A percentile compares a stretch with the other conserved stretches of the same genome.
These are phyloP conservation scores for Botrytis fabae DNA, from an alignment of 2,329 filamentous ascomycete genomes.

Conservation along the genomic window DNA sequence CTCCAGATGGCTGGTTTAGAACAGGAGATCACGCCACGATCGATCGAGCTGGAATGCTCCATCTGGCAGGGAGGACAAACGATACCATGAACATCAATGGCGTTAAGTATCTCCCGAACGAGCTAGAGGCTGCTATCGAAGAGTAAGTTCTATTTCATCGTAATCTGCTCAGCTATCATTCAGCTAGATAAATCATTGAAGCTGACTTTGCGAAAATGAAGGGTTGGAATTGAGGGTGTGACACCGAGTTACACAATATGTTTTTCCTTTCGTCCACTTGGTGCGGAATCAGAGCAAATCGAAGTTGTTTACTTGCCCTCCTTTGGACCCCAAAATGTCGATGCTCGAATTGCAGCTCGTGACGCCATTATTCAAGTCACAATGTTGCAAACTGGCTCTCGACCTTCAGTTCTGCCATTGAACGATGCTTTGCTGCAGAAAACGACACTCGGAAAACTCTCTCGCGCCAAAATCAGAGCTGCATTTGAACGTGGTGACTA, in stretches of 20 bases:
- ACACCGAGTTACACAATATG: neutral
- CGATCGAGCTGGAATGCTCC: neutral
- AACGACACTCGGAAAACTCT: too few relatives aligned
- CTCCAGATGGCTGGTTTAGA: neutral
- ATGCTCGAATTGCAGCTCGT: neutral
- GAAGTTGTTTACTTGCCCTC: neutral
- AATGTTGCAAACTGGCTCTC: too few relatives aligned
- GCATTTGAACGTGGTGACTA: too few relatives aligned
- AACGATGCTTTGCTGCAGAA: too few relatives aligned
- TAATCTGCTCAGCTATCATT: too few relatives aligned
- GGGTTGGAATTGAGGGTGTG: neutral
- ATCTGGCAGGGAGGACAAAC: neutral
- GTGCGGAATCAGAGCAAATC: neutral
- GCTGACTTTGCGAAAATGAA: too few relatives aligned
- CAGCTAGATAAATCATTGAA: too few relatives aligned
- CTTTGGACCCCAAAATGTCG: neutral
- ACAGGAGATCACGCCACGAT: neutral
- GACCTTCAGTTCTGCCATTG: too few relatives aligned
- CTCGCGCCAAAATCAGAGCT: too few relatives aligned
- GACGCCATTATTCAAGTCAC: neutral
- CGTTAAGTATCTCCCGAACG: neutral
- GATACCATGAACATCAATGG: neutral
- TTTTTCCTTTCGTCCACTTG: neutral
- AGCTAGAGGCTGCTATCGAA: neutral
- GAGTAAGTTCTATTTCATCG: too few relatives aligned